Evolutionary conservation across 495 filamentous ascomycete genomes (phyloP), one percentile per base, ranked within the genome.

Genomic region (Neurospora sp.): DNA sequence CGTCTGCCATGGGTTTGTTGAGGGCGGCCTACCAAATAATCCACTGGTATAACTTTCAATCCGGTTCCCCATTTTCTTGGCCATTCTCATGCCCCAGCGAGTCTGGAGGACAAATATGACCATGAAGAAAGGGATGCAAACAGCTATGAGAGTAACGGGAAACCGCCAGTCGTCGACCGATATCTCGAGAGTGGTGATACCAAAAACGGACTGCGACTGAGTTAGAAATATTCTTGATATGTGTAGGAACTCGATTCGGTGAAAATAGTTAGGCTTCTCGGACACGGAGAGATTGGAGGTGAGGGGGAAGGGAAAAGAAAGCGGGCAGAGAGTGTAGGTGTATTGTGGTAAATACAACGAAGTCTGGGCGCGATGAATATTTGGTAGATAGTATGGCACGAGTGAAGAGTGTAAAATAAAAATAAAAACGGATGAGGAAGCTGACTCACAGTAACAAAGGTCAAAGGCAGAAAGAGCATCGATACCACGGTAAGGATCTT

Each of bases 391-490:
- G 12, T 23, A 23, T 18, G 7, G 18, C 1, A 69, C 27, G 3
- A 39, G 39, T 37, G 8, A 20, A 27, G n/a, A n/a, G n/a, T n/a
- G n/a, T n/a, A n/a, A n/a, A n/a, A n/a, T n/a, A n/a, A n/a, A n/a
- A n/a, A n/a, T n/a, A n/a, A n/a, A n/a, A n/a, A n/a, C n/a, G n/a
- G n/a, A n/a, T n/a, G n/a, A n/a, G n/a, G n/a, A n/a, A n/a, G n/a
- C 14, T 7, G 20, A 76, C 77, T 38, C 27, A 80, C 79, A 62
- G 81, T 78, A 11, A 84, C 80, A 74, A 83, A 84, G 0, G 83
- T 82, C 48, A 84, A 66, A 11, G 82, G 83, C 48, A 85, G 73
- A 75, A 85, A 84, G 20, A 85, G 71, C 75, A 84, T 83, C 3
- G 80, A 81, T 23, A 85, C 77, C 59, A 78, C 75, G 9, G 83